Base-by-base conservation (phyloP, 768 basidiomycete genomes). In the Hemileccinum rubropunctum region DNA sequence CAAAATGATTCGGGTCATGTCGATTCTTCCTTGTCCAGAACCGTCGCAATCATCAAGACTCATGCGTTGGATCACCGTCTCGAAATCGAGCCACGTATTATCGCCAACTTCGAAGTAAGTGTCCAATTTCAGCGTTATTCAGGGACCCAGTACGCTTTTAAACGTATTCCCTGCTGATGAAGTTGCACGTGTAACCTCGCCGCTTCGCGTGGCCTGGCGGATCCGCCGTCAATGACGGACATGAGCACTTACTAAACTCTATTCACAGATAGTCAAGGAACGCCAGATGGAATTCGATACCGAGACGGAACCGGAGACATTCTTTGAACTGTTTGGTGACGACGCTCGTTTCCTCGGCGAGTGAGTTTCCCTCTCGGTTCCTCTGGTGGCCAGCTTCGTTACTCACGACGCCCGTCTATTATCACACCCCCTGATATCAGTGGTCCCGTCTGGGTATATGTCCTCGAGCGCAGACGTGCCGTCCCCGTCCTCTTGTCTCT, bases 391-490 rank as follows among this genome's bases (percentile, higher is more conserved):
- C 28, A 9, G 6, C 34, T 17, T 45, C 10, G 18, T 50, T 51
- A 42, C 61, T 57, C 41, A 58, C 27, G 21, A 30, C 30, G 13
- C 17, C 34, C 37, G 10, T 21, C 30, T 23, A 44, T 50, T 42
- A 50, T 51, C 37, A 40, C 49, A 39, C 35, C 8, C 8, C n/a
- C 27, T 30, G n/a, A n/a, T 27, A 51, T 46, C 53, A 91, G 89
- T 54, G 88, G 88, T 50, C 86, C 90, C 17, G 87, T 91, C n/a
- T 91, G 91, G 87, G 88, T 93, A 18, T 93, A 91, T 66, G 86
- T 93, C 34, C 84, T 93, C 53, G 91, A 91, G 64, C 81, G 90
- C 33, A 76, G 86, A 45, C 81, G 86, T 34, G 86, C 91, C 6
- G 84, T 93, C 42, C 83, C 90, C 67, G 87, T 90, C 45, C 85